phyloP scores from a whole-genome alignment of 345 rosid genomes.

The Geranium rotundifolium region DNA sequence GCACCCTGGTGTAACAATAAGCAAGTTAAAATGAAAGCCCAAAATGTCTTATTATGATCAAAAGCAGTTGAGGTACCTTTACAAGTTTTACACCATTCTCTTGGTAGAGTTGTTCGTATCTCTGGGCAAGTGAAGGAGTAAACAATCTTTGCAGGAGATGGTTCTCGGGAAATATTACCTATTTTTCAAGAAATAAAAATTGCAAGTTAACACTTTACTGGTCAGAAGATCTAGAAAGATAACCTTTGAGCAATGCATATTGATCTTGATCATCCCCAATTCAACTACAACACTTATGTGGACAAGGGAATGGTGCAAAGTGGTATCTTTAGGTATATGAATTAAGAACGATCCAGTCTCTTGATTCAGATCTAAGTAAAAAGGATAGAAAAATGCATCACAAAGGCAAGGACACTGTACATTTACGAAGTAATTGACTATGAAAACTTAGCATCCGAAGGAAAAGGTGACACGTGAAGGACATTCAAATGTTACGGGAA shows the following conservation, averaged over 20 bases:
- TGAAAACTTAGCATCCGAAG: not conserved
- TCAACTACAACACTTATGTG: not conserved
- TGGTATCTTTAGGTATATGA: not conserved
- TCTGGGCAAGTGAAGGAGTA: slow-evolving; percentile 81
- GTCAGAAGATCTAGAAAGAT: not conserved
- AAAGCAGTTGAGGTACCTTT: slow-evolving; percentile 29
- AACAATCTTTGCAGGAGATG: slow-evolving; percentile 84
- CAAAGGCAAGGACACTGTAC: not conserved
- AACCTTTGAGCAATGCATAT: not conserved
- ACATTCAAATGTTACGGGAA: not conserved
- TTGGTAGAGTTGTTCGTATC: slow-evolving; percentile 73
- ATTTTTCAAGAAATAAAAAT: slow-evolving; percentile 10
- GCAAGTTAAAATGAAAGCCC: not conserved
- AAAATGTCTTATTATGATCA: no score
- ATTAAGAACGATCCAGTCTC: not conserved
- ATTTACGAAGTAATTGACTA: not conserved
- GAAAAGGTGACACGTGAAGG: no score
- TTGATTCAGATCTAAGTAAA: not conserved
- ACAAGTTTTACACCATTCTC: slow-evolving; percentile 66
- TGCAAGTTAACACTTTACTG: slow-evolving; percentile 4
- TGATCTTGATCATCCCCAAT: not conserved
- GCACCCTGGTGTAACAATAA: slow-evolving; percentile 37
- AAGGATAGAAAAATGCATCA: not conserved
- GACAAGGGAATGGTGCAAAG: not conserved
- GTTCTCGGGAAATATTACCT: slow-evolving; percentile 79